Conservation (phyloP, 169 alveolate genomes). For the Eimeria falciformis region DNA sequence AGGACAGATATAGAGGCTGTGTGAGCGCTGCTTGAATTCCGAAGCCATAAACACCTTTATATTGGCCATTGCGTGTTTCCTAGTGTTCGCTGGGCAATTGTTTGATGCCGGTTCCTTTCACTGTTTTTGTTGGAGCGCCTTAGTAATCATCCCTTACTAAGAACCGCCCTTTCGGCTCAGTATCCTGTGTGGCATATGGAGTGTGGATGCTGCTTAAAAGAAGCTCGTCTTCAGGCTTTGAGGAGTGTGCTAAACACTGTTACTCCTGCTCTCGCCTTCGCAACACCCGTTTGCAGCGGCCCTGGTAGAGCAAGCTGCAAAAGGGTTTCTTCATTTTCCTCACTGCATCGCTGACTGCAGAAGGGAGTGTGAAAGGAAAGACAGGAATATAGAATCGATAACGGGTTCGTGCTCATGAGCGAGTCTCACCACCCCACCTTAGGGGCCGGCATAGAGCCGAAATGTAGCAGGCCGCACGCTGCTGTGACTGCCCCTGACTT, state of each 20-base stretch:
- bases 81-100: too few relatives aligned
- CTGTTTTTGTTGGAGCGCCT: too few relatives aligned
- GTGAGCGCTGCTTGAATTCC: too few relatives aligned
- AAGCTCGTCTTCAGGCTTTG: too few relatives aligned
- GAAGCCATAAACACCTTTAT: too few relatives aligned
- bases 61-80: too few relatives aligned
- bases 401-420: conserved; percentile 11
- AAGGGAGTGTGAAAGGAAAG: not conserved
- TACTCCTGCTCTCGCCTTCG: not conserved
- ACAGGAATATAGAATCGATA: not conserved
- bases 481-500: conserved; percentile 55
- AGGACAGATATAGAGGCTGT: too few relatives aligned
- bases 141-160: too few relatives aligned
- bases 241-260: not conserved
- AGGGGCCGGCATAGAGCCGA: conserved; percentile 70
- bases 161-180: too few relatives aligned
- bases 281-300: not conserved
- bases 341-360: not conserved
- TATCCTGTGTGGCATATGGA: too few relatives aligned
- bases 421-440: conserved; percentile 49
- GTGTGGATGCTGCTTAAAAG: too few relatives aligned
- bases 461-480: conserved; percentile 62
- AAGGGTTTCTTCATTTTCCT: not conserved
- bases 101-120: too few relatives aligned
- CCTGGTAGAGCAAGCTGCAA: not conserved